Evolutionary conservation across 2,329 filamentous ascomycete genomes (phyloP).

Genomic region (Botrytis porri): DNA sequence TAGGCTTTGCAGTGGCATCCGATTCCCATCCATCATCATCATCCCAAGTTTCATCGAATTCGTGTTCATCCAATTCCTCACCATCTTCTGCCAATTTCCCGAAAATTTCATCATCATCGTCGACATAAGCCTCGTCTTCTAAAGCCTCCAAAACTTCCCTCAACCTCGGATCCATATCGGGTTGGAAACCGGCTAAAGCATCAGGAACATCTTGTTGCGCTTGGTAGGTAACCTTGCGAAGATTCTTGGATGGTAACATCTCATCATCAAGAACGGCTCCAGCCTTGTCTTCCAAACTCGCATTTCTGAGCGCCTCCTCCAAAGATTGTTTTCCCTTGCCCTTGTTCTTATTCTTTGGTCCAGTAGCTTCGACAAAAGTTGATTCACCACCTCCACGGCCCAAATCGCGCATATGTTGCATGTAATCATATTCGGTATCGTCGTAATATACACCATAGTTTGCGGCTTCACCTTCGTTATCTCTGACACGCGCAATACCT

Average conservation of each 20-base stretch:
- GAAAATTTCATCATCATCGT: conserved; percentile 80
- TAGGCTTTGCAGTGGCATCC: conserved; percentile 80
- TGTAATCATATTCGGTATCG: conserved; percentile 96
- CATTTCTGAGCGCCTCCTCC: conserved; percentile 73
- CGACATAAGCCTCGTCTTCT: conserved; percentile 93
- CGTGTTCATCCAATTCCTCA: conserved; percentile 71
- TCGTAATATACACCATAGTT: conserved; percentile 93
- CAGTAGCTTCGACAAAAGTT: conserved; percentile 76
- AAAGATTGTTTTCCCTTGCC: conserved; percentile 73
- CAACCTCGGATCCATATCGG: conserved; percentile 93
- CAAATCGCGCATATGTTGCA: conserved; percentile 97
- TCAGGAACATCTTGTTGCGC: conserved; percentile 92
- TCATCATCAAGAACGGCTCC: conserved; percentile 66
- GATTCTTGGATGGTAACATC: conserved; percentile 75
- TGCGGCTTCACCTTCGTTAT: conserved; percentile 94
- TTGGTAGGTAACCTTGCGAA: conserved; percentile 77
- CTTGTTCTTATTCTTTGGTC: conserved; percentile 62
- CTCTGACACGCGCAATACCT: conserved; percentile 63
- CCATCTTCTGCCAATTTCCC: conserved; percentile 66
- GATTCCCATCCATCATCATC: conserved; percentile 82
- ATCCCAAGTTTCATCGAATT: conserved; percentile 68
- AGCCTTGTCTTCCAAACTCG: conserved; percentile 54
- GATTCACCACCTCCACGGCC: conserved; percentile 65
- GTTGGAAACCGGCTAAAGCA: conserved; percentile 87
- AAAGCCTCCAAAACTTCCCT: conserved; percentile 89